These are phyloP conservation scores for Geranomyces variabilis DNA, from an alignment of 192 early-diverging fungal species.

Conservation along the genomic window DNA sequence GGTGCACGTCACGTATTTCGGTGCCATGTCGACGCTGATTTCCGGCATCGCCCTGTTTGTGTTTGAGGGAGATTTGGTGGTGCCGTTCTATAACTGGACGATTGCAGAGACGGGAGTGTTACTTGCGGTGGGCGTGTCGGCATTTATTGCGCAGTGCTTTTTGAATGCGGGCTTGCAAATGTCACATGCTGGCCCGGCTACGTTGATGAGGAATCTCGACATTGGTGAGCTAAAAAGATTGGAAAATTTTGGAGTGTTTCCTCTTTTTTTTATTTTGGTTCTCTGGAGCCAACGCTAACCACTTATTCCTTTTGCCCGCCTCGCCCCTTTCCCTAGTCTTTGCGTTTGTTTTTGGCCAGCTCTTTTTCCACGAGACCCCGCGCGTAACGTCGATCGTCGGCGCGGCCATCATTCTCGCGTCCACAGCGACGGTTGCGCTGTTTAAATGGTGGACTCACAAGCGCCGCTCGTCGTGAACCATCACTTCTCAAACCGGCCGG, in stretches of 20 bases:
- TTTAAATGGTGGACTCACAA: constrained; percentile 56
- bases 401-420: constrained; percentile 62
- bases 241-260: too few species aligned
- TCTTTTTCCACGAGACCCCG: constrained; percentile 70
- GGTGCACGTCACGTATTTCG: constrained; percentile 82
- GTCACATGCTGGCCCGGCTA: constrained; percentile 70
- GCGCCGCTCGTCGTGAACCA: background rate
- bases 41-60: constrained; percentile 49
- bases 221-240: constrained; percentile 47
- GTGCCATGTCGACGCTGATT: constrained; percentile 60
- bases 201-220: constrained; percentile 82
- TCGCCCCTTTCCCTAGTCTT: constrained; percentile 48
- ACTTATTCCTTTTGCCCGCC: too few species aligned
- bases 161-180: constrained; percentile 77
- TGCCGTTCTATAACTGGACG: constrained; percentile 27
- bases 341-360: constrained; percentile 74
- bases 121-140: constrained; percentile 55
- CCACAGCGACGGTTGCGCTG: constrained; percentile 64
- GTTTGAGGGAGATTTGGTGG: too few species aligned
- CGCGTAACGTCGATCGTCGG: constrained; percentile 58
- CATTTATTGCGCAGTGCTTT: constrained; percentile 74
- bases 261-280: too few species aligned
- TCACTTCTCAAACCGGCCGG: too few species aligned
- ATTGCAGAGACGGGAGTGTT: constrained; percentile 54
- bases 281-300: too few species aligned